Percentiles rank a stretch among this genome's conserved stretches.
These are phyloP conservation scores for Rhinocladiella mackenziei DNA, from an alignment of 2,329 filamentous ascomycete species.

Conservation along the genomic window DNA sequence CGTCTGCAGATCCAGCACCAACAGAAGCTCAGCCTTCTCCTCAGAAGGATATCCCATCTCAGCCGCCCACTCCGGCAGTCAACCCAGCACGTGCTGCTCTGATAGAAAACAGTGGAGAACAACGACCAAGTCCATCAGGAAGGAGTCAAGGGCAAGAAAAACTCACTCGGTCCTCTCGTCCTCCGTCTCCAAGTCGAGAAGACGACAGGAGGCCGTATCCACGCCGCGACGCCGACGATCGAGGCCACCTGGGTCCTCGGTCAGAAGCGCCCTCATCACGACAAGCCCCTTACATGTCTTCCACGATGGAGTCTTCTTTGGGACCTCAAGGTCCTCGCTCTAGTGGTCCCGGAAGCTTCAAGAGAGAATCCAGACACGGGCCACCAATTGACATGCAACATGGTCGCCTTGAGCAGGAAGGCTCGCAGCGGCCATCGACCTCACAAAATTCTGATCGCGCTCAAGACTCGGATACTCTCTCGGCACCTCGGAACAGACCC, in stretches of 20 bases:
- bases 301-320: conserved; percentile 9
- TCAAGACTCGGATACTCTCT: conserved; percentile 45
- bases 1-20: conserved; percentile 6
- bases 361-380: conserved; percentile 20
- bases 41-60: conserved; percentile 27
- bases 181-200: conserved; percentile 28
- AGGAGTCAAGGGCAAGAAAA: conserved; percentile 21
- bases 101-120: conserved; percentile 28
- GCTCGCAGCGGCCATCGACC: conserved; percentile 29
- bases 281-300: conserved; percentile 1
- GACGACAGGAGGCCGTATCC: conserved; percentile 22
- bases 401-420: conserved; percentile 46
- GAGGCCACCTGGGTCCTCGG: conserved; percentile 13
- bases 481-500: conserved; percentile 48
- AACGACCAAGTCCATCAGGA: conserved; percentile 13
- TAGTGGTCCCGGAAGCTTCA: conserved; percentile 8
- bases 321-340: conserved; percentile 3
- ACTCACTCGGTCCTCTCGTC: conserved; percentile 21
- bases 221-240: conserved; percentile 26
- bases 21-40: conserved; percentile 16
- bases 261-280: conserved; percentile 9
- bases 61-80: conserved; percentile 23
- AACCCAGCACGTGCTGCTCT: conserved; percentile 33
- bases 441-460: conserved; percentile 45
- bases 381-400: conserved; percentile 41